Evolutionary conservation across 352 stramenopile species (phyloP).

Genomic region (Phytophthora aleatoria): DNA sequence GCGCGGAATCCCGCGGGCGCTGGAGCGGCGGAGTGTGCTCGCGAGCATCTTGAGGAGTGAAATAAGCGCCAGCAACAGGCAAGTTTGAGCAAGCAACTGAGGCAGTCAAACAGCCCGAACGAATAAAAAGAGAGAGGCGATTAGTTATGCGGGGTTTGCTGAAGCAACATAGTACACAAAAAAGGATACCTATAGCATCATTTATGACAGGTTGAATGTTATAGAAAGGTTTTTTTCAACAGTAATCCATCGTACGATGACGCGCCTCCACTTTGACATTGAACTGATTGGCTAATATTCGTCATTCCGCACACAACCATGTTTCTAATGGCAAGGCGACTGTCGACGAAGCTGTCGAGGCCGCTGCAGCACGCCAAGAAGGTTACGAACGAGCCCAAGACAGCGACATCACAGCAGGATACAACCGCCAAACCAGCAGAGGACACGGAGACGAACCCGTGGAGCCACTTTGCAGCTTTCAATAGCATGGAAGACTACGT

Average conservation of each 20-base stretch:
- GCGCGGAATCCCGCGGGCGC: conserved; percentile 9
- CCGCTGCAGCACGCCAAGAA: conserved; percentile 13
- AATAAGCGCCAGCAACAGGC: background rate
- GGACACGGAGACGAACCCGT: conserved; percentile 24
- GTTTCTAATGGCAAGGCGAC: conserved; percentile 1
- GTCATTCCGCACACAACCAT: conserved; percentile 13
- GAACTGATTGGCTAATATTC: conserved; percentile 15
- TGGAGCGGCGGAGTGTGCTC: conserved; percentile 29
- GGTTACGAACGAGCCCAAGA: conserved; percentile 1
- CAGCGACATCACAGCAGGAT: background rate
- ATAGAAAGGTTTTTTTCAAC: conserved; percentile 4
- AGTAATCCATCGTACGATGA: conserved; percentile 9
- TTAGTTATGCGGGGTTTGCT: background rate
- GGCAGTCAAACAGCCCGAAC: background rate
- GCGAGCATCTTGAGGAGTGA: conserved; percentile 34
- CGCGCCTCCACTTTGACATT: conserved; percentile 9
- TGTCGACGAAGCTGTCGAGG: conserved; percentile 24
- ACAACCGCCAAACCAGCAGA: conserved; percentile 1
- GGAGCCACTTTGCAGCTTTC: conserved; percentile 71
- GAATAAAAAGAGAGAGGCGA: background rate
- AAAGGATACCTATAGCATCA: background rate
- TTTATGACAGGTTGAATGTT: background rate
- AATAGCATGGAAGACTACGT: conserved; percentile 74
- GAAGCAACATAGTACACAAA: too few species aligned
- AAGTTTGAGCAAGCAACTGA: conserved; percentile 2